phyloP scores from a whole-genome alignment of 345 rosid species.

The Trapa bicornis region DNA sequence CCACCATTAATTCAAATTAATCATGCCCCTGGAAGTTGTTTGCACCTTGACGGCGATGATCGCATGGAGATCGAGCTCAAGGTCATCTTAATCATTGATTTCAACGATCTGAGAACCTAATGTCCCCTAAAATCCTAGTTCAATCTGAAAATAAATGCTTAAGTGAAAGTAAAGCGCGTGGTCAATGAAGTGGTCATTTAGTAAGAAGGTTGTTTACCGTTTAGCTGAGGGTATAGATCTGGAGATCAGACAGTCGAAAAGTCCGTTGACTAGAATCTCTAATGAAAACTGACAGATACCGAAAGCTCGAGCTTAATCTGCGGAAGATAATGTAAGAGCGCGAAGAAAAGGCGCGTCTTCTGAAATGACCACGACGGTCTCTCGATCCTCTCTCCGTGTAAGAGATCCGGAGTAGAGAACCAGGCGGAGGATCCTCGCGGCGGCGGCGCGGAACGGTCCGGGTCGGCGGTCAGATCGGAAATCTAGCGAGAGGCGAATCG shows the following conservation, averaged over 20 bases:
- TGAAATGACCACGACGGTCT: not conserved
- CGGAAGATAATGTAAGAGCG: not conserved
- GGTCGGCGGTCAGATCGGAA: not conserved
- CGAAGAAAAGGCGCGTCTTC: not conserved
- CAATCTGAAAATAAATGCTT: not conserved
- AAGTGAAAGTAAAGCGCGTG: not conserved
- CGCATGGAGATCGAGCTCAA: not conserved
- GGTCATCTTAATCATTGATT: constrained; percentile 6
- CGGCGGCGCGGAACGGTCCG: not conserved
- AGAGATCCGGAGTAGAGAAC: not conserved
- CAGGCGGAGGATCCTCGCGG: not conserved
- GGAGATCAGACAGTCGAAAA: not conserved
- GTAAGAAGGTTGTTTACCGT: constrained; percentile 1
- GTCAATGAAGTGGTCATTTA: not conserved
- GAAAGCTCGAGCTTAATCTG: not conserved
- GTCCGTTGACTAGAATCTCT: constrained; percentile 3
- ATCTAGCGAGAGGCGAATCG: not conserved
- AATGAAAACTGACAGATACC: not conserved
- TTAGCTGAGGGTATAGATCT: constrained; percentile 5
- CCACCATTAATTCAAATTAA: not conserved
- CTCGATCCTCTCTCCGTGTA: not conserved
- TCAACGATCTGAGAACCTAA: not conserved
- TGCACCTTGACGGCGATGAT: not conserved
- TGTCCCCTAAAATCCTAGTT: not conserved
- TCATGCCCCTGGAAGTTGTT: not conserved